These are phyloP conservation scores for Harringtonia lauricola DNA, from an alignment of 2,329 filamentous ascomycete species.

Conservation along the genomic window DNA sequence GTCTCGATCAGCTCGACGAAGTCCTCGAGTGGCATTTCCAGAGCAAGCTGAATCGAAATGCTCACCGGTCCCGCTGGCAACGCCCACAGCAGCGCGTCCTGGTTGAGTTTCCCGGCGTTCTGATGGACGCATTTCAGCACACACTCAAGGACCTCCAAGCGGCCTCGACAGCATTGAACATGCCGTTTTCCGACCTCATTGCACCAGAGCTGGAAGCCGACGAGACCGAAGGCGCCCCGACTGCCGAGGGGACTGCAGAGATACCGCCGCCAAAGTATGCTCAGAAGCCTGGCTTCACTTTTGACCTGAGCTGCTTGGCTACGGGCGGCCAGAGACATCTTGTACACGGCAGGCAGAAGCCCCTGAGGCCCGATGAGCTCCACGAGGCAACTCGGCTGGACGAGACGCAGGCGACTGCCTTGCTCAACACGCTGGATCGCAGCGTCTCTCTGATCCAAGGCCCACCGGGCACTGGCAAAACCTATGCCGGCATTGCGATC, in stretches of 20 bases:
- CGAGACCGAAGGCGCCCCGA: neutral
- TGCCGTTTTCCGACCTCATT: constrained; percentile 40
- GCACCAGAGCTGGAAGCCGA: constrained; percentile 17
- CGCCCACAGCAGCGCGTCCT: constrained; percentile 20
- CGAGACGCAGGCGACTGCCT: constrained; percentile 33
- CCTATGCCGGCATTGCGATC: constrained; percentile 47
- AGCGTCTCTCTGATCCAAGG: constrained; percentile 55
- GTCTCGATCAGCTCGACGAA: neutral
- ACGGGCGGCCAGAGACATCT: constrained; percentile 4
- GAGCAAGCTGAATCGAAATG: constrained; percentile 19
- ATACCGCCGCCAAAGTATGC: constrained; percentile 41
- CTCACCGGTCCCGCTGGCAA: constrained; percentile 8
- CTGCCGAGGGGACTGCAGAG: neutral
- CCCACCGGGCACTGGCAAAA: constrained; percentile 61
- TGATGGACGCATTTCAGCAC: constrained; percentile 46
- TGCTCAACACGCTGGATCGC: constrained; percentile 40
- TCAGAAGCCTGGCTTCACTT: constrained; percentile 33
- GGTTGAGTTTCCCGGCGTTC: constrained; percentile 50
- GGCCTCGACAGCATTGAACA: constrained; percentile 29
- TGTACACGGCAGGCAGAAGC: neutral
- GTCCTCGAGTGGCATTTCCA: constrained; percentile 10
- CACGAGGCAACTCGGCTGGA: constrained; percentile 36
- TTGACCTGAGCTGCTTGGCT: constrained; percentile 26
- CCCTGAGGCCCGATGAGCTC: constrained; percentile 13
- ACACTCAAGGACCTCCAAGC: constrained; percentile 44